Conservation (phyloP, 352 stramenopile species). For the Pythium angustatum region DNA sequence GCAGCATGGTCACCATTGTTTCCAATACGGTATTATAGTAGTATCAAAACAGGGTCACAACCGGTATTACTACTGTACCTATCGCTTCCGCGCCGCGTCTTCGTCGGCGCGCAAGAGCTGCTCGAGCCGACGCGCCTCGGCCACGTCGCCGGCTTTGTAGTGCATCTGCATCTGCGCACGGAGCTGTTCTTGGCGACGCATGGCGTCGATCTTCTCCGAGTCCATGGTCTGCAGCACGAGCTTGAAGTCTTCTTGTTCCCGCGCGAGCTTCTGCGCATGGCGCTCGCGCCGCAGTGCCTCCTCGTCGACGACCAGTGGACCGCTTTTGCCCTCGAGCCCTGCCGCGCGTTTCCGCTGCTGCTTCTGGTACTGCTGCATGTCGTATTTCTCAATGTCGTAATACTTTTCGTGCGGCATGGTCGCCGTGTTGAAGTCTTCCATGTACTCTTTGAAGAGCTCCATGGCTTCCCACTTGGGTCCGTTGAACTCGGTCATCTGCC, state of each 20-base stretch:
- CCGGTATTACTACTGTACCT: too few relatives aligned
- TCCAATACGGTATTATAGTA: too few relatives aligned
- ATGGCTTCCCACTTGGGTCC: conserved; percentile 87
- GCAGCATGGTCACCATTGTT: too few relatives aligned
- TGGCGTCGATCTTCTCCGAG: conserved; percentile 83
- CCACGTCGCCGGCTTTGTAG: conserved; percentile 89
- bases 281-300: conserved; percentile 66
- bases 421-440: conserved; percentile 98
- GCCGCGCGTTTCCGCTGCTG: conserved; percentile 50
- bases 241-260: conserved; percentile 75
- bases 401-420: conserved; percentile 97
- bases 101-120: conserved; percentile 48
- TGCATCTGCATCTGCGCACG: conserved; percentile 88
- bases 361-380: conserved; percentile 93
- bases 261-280: conserved; percentile 46
- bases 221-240: conserved; percentile 84
- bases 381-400: conserved; percentile 98
- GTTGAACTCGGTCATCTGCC: conserved; percentile 77
- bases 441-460: conserved; percentile 92
- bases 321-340: background rate
- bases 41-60: too few relatives aligned
- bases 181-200: conserved; percentile 84
- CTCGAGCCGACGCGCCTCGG: conserved; percentile 82
- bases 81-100: conserved; percentile 12
- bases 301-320: conserved; percentile 46